phyloP scores from a whole-genome alignment of 176 grass and related monocot species.

The Rhipidocladum racemiflorum region DNA sequence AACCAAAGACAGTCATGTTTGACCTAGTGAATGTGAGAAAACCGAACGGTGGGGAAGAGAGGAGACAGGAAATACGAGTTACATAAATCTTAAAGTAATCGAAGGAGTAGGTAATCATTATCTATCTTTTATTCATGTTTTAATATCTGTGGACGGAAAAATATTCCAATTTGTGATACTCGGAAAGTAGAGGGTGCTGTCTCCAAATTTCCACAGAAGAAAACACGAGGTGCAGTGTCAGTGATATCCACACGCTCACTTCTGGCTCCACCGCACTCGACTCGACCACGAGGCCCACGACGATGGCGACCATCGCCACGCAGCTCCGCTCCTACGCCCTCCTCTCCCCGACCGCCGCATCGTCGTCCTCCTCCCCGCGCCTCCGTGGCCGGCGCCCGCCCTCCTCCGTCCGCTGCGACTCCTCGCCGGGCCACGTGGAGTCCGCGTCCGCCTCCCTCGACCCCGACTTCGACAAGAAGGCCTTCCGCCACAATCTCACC shows the following conservation, averaged over 20 bases:
- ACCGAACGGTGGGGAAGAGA: too few relatives aligned
- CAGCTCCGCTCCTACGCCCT: conserved; percentile 50
- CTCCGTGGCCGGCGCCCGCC: conserved; percentile 1
- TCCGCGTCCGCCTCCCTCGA: conserved; percentile 42
- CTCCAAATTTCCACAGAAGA: too few relatives aligned
- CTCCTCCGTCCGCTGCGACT: conserved; percentile 58
- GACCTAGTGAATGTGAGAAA: too few relatives aligned
- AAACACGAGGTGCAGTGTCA: too few relatives aligned
- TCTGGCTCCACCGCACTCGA: neutral
- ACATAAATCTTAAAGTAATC: too few relatives aligned
- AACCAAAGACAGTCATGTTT: too few relatives aligned
- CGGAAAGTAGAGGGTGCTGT: too few relatives aligned
- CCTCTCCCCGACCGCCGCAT: conserved; percentile 33
- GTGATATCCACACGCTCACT: neutral
- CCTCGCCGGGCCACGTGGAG: conserved; percentile 19
- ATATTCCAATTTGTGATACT: too few relatives aligned
- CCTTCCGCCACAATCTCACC: conserved; percentile 90
- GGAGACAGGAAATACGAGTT: too few relatives aligned
- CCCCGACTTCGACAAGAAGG: conserved; percentile 94
- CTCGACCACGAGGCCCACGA: neutral
- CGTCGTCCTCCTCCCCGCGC: conserved; percentile 9
- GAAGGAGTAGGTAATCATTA: too few relatives aligned
- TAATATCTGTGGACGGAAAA: too few relatives aligned
- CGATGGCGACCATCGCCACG: conserved; percentile 64
- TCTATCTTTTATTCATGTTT: too few relatives aligned